phyloP scores from a whole-genome alignment of 208 protist genomes.

The Leishmania mexicana region DNA sequence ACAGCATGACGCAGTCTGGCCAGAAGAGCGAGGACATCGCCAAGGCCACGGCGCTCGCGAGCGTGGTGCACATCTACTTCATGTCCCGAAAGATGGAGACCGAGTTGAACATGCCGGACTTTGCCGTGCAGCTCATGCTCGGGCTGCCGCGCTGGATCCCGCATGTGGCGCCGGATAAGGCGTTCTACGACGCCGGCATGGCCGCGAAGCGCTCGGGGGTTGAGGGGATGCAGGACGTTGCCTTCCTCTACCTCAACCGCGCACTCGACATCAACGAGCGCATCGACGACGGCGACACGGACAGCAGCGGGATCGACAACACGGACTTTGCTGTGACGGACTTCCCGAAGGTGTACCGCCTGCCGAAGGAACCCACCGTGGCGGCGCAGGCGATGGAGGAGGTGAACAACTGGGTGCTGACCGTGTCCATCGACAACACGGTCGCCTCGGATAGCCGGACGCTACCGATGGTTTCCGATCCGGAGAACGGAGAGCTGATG shows the following conservation, averaged over 20 bases:
- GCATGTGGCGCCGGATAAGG: conserved; percentile 93
- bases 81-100: conserved; percentile 56
- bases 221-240: conserved; percentile 61
- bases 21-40: conserved; percentile 84
- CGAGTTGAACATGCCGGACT: conserved; percentile 72
- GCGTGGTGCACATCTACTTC: conserved; percentile 89
- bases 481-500: conserved; percentile 69
- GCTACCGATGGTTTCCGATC: conserved; percentile 68
- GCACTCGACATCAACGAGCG: conserved; percentile 95
- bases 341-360: conserved; percentile 85
- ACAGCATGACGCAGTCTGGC: conserved; percentile 78
- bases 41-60: conserved; percentile 61
- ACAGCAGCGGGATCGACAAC: conserved; percentile 86
- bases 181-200: conserved; percentile 97
- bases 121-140: conserved; percentile 87
- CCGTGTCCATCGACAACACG: conserved; percentile 86
- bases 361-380: conserved; percentile 66
- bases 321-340: conserved; percentile 89
- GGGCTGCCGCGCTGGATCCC: conserved; percentile 93
- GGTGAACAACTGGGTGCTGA: conserved; percentile 93
- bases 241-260: conserved; percentile 96
- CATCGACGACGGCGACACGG: conserved; percentile 90
- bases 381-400: conserved; percentile 67
- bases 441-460: conserved; percentile 38
- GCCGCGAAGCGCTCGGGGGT: conserved; percentile 69